Base-by-base conservation (phyloP, 352 stramenopile genomes). In the Phytophthora pinifolia region DNA sequence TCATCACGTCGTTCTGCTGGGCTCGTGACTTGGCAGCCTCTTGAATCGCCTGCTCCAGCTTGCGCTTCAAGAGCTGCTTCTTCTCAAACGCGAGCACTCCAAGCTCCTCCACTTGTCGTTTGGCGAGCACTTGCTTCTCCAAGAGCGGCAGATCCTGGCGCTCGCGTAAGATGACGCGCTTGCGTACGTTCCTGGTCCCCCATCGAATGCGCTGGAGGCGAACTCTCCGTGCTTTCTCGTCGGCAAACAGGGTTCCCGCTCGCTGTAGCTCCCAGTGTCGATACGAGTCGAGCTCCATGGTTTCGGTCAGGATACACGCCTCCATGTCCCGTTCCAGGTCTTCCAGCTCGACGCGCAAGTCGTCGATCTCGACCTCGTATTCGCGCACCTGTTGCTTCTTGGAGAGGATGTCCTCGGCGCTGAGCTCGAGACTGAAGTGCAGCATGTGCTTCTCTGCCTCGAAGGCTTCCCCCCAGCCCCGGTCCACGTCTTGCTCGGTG, bases 301-400 rank as follows among this genome's bases (percentile, higher is more conserved):
- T 89, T 50, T 93, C 83, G 4, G 65, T 57, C 17, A 88, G 46
- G 5, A 91, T 59, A 15, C 67, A 79, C 34, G 90, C 83, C 49
- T 93, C 83, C 10, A 85, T 39, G 32, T 93, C 82, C 0, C 82
- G 76, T 58, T 94, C 84, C n/a, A 94, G 55, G 18, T 91, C 80
- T 60, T 94, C 82, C 6, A 90, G 42, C 45, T 94, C 84, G 6
- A 90, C 56, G 0, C 81, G 55, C 43, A 94, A 54, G 30, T 84
- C 66, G 18, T 90, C 79, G 7, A 94, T 81, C 48, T 92, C 82
- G 6, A 44, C 61, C 12, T 92, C 81, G 46, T 89, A 94, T 47
- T 88, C 74, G 6, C 75, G 60, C 12, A 89, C 75, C 43, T 90
- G 74, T n/a, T 85, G 60, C 35, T 72, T 74, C 10, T 58, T 73